Evolutionary conservation across 352 stramenopile genomes (phyloP).

Genomic region (Aphanomyces stellatus): DNA sequence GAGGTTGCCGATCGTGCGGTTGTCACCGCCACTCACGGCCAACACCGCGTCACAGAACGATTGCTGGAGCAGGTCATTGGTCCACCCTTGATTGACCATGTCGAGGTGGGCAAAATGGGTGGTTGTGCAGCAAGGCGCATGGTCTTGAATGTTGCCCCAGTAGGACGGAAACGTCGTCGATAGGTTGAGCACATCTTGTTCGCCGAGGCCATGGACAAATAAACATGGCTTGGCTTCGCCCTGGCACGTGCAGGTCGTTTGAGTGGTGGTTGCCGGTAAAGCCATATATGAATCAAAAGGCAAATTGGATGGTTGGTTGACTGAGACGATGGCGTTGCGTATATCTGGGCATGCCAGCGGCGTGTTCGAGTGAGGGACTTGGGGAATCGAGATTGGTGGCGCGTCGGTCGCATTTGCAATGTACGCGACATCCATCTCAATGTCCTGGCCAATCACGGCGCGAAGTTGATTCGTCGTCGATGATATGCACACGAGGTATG

Average conservation of each 20-base stretch:
- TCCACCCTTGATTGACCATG: slow-evolving; percentile 35
- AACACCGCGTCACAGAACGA: slow-evolving; percentile 30
- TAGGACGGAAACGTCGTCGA: slow-evolving; percentile 36
- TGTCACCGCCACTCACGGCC: slow-evolving; percentile 25
- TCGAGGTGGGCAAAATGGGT: slow-evolving; percentile 42
- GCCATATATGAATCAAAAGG: neutral
- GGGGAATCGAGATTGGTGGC: neutral
- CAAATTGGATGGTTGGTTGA: neutral
- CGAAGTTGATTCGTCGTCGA: neutral
- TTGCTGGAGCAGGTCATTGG: slow-evolving; percentile 30
- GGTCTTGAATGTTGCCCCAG: slow-evolving; percentile 31
- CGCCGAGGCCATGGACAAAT: slow-evolving; percentile 49
- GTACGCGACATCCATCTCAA: neutral
- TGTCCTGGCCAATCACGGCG: neutral
- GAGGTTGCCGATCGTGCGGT: slow-evolving; percentile 39
- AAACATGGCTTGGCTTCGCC: slow-evolving; percentile 31
- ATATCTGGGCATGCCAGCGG: neutral
- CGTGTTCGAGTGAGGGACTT: neutral
- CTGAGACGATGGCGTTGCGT: neutral
- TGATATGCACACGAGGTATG: neutral
- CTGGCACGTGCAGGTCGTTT: neutral
- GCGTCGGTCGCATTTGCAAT: neutral
- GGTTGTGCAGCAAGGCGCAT: slow-evolving; percentile 52
- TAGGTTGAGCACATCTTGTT: slow-evolving; percentile 27
- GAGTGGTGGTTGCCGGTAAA: too few relatives aligned